Percentiles rank a stretch among this genome's conserved stretches.
phyloP scores from a whole-genome alignment of 1,139 yeast species.

The Hyphopichia wangnamkhiaoensis region DNA sequence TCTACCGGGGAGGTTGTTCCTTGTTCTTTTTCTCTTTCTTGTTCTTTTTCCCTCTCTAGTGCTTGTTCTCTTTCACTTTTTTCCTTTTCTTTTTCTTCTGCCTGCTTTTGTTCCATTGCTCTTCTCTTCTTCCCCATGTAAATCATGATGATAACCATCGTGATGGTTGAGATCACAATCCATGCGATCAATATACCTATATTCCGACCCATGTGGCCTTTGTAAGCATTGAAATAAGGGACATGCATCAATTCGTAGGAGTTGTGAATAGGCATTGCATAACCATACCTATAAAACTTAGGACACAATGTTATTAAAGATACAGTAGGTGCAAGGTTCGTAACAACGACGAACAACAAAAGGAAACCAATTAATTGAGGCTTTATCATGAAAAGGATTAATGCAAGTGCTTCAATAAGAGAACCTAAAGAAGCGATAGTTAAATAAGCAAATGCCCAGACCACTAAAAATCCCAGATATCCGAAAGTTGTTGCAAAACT shows the following conservation, averaged over 20 bases:
- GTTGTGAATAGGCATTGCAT: conserved; percentile 53
- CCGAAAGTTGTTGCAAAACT: conserved; percentile 36
- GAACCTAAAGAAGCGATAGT: conserved; percentile 55
- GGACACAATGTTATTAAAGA: conserved; percentile 50
- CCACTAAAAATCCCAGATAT: conserved; percentile 48
- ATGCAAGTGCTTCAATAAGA: conserved; percentile 44
- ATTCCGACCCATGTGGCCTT: conserved; percentile 46
- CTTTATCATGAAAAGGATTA: conserved; percentile 36
- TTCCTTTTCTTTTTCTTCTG: conserved; percentile 9
- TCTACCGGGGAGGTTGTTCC: neutral
- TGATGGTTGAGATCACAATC: conserved; percentile 39
- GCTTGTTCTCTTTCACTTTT: neutral
- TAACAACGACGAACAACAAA: conserved; percentile 43
- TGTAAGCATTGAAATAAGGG: conserved; percentile 45
- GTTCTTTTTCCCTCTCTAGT: neutral
- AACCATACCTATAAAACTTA: conserved; percentile 47
- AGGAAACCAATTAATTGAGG: conserved; percentile 52
- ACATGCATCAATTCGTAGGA: conserved; percentile 49
- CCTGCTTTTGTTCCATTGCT: conserved; percentile 15
- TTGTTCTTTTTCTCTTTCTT: neutral
- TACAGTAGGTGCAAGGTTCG: conserved; percentile 50
- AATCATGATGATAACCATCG: conserved; percentile 43
- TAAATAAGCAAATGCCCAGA: conserved; percentile 47
- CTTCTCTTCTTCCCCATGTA: conserved; percentile 22
- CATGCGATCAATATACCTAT: conserved; percentile 50